A percentile compares a stretch with the other conserved stretches of the same genome.
Conservation (phyloP, 1,284 basidiomycete species). For the Stygiomarasmius scandens region DNA sequence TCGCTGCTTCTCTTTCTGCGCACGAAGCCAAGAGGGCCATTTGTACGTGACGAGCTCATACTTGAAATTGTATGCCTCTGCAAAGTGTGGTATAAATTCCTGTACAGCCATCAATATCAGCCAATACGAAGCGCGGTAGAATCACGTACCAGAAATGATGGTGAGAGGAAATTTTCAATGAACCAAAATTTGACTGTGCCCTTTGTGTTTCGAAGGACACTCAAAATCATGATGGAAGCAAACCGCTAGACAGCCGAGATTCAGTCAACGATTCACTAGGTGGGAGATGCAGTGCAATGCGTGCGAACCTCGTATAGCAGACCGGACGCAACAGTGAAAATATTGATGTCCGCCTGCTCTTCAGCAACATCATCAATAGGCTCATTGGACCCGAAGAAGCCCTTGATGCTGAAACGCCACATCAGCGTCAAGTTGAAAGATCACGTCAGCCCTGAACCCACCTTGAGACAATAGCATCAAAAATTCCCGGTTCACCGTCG, state of each 20-base stretch:
- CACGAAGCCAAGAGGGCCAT: conserved; percentile 97
- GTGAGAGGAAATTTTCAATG: conserved; percentile 98
- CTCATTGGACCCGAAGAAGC: conserved; percentile 49
- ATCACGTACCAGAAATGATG: conserved; percentile 83
- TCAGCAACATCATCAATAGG: conserved; percentile 26
- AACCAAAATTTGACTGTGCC: conserved; percentile 99
- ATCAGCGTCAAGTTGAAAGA: conserved; percentile 2
- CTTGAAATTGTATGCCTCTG: conserved; percentile 88
- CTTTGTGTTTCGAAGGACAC: conserved; percentile 91
- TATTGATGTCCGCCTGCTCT: conserved; percentile 89
- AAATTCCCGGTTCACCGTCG: conserved; percentile 34
- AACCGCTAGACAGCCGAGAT: conserved; percentile 67
- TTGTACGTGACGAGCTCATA: conserved; percentile 98
- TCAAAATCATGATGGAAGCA: conserved; percentile 97
- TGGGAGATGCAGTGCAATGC: conserved; percentile 6
- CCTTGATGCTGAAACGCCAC: conserved; percentile 48
- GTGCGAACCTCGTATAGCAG: conserved; percentile 85
- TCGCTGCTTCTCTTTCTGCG: conserved; percentile 95
- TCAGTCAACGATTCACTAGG: neutral
- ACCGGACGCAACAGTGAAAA: conserved; percentile 98
- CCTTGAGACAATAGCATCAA: conserved; percentile 54
- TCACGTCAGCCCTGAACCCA: conserved; percentile 29
- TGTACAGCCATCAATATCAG: conserved; percentile 30
- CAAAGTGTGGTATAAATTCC: conserved; percentile 95
- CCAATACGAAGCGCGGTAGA: neutral